Evolutionary conservation across 2,329 filamentous ascomycete species (phyloP).

Genomic region (Talaromyces sp.): DNA sequence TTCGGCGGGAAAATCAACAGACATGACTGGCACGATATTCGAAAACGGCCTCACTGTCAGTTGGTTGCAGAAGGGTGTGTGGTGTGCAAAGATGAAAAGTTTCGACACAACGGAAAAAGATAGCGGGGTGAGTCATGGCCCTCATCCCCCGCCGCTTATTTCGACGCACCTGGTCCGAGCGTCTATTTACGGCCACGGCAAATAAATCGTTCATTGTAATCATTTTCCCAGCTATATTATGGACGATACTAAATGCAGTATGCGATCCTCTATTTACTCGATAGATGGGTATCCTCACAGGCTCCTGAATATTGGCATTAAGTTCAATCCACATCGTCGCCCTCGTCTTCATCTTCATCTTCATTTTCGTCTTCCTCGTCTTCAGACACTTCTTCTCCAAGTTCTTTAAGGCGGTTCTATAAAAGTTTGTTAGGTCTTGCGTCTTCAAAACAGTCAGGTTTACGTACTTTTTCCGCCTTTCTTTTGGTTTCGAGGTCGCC

Average conservation of each 20-base stretch:
- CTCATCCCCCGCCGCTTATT: slow-evolving; percentile 8
- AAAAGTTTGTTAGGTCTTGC: slow-evolving; percentile 35
- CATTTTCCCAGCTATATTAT: neutral
- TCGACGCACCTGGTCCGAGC: slow-evolving; percentile 10
- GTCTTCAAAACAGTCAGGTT: neutral
- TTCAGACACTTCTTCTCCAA: slow-evolving; percentile 70
- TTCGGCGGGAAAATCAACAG: slow-evolving; percentile 87
- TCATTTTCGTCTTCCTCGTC: slow-evolving; percentile 64
- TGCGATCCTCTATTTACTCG: slow-evolving; percentile 9
- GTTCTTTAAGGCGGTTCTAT: slow-evolving; percentile 56
- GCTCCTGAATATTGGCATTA: neutral
- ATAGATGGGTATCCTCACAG: slow-evolving; percentile 10
- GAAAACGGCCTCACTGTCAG: slow-evolving; percentile 7
- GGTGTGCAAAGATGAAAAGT: neutral
- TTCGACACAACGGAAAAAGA: neutral
- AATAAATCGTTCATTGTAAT: neutral
- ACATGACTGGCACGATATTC: slow-evolving; percentile 51
- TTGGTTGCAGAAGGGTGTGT: neutral
- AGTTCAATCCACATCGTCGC: slow-evolving; percentile 19
- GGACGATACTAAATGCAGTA: neutral
- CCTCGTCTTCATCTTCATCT: slow-evolving; percentile 45
- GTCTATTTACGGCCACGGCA: neutral
- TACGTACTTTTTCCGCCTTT: slow-evolving; percentile 65
- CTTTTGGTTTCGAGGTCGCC: slow-evolving; percentile 75
- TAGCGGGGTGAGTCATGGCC: slow-evolving; percentile 11